These are phyloP conservation scores for Exophiala aquamarina DNA, from an alignment of 2,329 filamentous ascomycete genomes.

Conservation along the genomic window DNA sequence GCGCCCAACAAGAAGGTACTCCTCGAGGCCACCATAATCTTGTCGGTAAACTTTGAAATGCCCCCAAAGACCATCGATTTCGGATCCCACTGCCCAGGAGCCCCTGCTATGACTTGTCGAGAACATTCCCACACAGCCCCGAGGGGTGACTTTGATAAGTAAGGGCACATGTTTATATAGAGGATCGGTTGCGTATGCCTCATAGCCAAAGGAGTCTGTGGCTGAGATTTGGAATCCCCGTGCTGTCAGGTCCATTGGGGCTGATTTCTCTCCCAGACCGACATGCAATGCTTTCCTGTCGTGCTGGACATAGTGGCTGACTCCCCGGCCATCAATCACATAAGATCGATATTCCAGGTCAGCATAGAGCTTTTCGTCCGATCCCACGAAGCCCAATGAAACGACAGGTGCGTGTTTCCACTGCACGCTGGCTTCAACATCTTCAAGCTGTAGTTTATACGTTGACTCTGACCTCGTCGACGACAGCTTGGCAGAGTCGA, in stretches of 20 bases:
- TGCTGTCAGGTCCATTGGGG: conserved; percentile 70
- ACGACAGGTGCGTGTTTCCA: conserved; percentile 61
- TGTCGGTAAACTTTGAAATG: conserved; percentile 73
- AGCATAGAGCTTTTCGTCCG: conserved; percentile 55
- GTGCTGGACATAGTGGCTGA: conserved; percentile 66
- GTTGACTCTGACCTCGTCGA: conserved; percentile 36
- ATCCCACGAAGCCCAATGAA: conserved; percentile 53
- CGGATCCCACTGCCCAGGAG: conserved; percentile 65
- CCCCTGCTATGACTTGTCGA: conserved; percentile 66
- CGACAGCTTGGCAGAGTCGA: conserved; percentile 34
- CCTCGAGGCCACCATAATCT: conserved; percentile 69
- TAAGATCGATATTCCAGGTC: conserved; percentile 69
- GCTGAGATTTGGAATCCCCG: conserved; percentile 66
- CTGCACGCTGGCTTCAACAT: conserved; percentile 56
- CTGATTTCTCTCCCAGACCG: conserved; percentile 70
- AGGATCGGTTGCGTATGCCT: conserved; percentile 68
- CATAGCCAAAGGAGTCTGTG: conserved; percentile 73
- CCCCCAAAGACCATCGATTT: conserved; percentile 76
- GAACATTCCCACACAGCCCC: conserved; percentile 66
- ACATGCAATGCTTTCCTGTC: conserved; percentile 65
- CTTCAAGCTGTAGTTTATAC: conserved; percentile 48
- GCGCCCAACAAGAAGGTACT: conserved; percentile 67
- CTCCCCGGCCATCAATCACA: conserved; percentile 58
- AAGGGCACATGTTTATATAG: conserved; percentile 76
- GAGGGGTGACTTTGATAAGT: conserved; percentile 65